Evolutionary conservation across 441 rosid genomes (phyloP), one percentile per base, ranked within the genome.

Genomic region (Pelargonium citronellum): DNA sequence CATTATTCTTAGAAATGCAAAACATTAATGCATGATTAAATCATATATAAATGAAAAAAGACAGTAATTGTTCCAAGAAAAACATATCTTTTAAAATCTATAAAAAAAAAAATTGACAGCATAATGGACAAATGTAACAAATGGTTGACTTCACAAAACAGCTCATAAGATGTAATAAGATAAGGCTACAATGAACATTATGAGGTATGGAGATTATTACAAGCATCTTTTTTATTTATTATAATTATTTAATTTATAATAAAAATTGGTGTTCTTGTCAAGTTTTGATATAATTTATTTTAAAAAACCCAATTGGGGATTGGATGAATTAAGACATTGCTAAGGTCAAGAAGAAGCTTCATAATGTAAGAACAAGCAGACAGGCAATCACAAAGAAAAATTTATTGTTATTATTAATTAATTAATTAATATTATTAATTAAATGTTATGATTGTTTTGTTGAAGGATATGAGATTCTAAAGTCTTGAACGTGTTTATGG

Each of bases 111-210:
- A 10, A 43, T 43, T 43, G 47, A 49, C 24, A 0, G 24, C 24
- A 22, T 22, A 49, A n/a, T 9, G 57, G 4, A 49, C 57, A 12
- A 49, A 49, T 13, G 57, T 7, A 49, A n/a, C 57, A 49, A 49
- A 49, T 49, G 57, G 57, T 49, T 49, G 57, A 49, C 57, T 49
- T 49, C 57, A 49, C 57, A 49, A 49, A n/a, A 49, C 57, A 49
- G 57, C 57, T 49, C 57, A 49, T 13, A 13, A 6, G 57, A 49
- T 12, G 57, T 6, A 49, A 49, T 13, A 49, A 12, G 57, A 49
- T 49, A 49, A 49, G 57, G n/a, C n/a, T 12, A 15, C 1, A 12
- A 49, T 13, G 57, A 13, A 49, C 57, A 49, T 12, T 49, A 49
- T 3, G 16, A 49, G 57, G 57, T 2, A 49, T 12, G 57, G 57